These are phyloP conservation scores for Tremella mesenterica DNA, from an alignment of 768 basidiomycete genomes.

Conservation along the genomic window DNA sequence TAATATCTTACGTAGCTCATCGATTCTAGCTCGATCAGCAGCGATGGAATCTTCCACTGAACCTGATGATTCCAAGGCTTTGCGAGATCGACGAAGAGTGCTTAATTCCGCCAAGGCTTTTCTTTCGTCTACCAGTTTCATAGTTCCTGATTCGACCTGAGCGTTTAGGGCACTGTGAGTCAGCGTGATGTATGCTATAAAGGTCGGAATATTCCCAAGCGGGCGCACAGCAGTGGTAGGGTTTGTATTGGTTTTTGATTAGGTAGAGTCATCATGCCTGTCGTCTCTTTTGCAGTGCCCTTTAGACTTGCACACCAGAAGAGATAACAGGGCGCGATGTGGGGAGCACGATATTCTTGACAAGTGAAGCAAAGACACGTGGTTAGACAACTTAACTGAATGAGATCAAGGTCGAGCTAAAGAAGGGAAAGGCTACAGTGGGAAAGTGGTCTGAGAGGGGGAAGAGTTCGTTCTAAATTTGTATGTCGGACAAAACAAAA, in stretches of 20 bases:
- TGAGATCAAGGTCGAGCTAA: too few species aligned
- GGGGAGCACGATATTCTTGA: too few species aligned
- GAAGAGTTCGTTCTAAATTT: too few species aligned
- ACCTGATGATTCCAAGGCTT: conserved; percentile 70
- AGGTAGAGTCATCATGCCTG: too few species aligned
- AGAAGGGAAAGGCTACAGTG: not conserved
- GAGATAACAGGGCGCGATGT: too few species aligned
- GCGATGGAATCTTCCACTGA: conserved; percentile 72
- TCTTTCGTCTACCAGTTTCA: conserved; percentile 94
- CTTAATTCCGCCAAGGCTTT: conserved; percentile 85
- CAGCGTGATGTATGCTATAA: not conserved
- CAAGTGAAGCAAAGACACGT: too few species aligned
- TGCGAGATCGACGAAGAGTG: conserved; percentile 60
- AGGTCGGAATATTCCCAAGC: not conserved
- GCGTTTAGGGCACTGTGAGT: conserved; percentile 54
- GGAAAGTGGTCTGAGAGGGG: too few species aligned
- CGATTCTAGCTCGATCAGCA: conserved; percentile 60
- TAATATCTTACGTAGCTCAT: conserved; percentile 69
- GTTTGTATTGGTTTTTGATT: too few species aligned
- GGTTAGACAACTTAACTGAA: too few species aligned
- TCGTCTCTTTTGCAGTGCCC: too few species aligned
- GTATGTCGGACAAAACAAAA: too few species aligned
- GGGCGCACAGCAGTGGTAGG: not conserved
- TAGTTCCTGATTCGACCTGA: conserved; percentile 79
- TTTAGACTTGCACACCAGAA: too few species aligned